These are phyloP conservation scores for Myxozyma neotropica DNA, from an alignment of 805 yeast genomes.

Conservation along the genomic window DNA sequence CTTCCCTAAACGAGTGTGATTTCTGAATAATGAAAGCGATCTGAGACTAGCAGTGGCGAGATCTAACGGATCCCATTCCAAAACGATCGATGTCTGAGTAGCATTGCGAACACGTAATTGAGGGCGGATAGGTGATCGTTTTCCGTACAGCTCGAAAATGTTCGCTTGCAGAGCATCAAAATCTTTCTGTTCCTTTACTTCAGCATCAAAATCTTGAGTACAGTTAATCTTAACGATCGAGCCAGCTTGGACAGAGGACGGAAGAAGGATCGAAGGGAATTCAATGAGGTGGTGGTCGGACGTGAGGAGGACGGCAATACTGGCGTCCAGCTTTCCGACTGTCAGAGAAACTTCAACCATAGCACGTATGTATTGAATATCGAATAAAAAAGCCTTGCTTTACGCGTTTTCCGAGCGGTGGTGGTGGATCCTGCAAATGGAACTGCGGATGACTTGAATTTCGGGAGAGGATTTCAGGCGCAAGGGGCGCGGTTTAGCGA, in stretches of 20 bases:
- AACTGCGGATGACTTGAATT: neutral
- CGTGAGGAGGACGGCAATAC: conserved; percentile 86
- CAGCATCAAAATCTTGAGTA: conserved; percentile 72
- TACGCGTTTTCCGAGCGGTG: neutral
- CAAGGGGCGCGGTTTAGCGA: conserved; percentile 1
- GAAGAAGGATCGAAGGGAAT: conserved; percentile 91
- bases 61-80: conserved; percentile 89
- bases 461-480: neutral
- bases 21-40: conserved; percentile 75
- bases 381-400: neutral
- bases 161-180: conserved; percentile 73
- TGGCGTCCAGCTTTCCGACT: conserved; percentile 94
- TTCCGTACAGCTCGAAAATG: conserved; percentile 73
- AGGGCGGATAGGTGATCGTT: conserved; percentile 70
- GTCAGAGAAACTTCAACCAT: conserved; percentile 52
- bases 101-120: conserved; percentile 68
- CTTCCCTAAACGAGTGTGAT: conserved; percentile 65
- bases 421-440: neutral
- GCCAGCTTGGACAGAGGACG: conserved; percentile 89
- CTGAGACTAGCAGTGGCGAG: conserved; percentile 81
- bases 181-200: conserved; percentile 56
- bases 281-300: conserved; percentile 92
- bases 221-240: conserved; percentile 85
- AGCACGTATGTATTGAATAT: neutral
- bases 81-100: conserved; percentile 92